Conservation (phyloP, 768 basidiomycete genomes). For the Podaxis sp. region DNA sequence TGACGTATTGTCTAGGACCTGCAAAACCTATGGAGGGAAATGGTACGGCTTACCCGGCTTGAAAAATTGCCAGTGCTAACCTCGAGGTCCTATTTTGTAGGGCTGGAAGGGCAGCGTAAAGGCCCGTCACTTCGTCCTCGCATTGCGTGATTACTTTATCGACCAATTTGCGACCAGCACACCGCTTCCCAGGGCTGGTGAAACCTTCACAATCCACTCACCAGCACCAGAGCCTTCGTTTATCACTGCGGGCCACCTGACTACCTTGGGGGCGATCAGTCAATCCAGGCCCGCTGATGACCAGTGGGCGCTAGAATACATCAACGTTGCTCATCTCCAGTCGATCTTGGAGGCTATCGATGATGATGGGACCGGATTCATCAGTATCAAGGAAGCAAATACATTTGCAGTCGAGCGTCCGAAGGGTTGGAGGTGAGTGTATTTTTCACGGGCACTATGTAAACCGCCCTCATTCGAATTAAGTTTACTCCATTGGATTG, state of each 20-base stretch:
- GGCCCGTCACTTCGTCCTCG: slow-evolving; percentile 44
- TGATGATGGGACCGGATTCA: slow-evolving; percentile 34
- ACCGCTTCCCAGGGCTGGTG: neutral
- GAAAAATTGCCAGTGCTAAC: neutral
- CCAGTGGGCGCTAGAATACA: slow-evolving; percentile 30
- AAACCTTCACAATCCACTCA: neutral
- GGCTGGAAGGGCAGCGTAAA: slow-evolving; percentile 51
- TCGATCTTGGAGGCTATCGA: slow-evolving; percentile 36
- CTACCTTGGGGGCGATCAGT: slow-evolving; percentile 9
- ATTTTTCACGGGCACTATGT: neutral
- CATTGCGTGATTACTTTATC: slow-evolving; percentile 34
- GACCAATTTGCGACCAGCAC: slow-evolving; percentile 14
- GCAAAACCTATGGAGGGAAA: slow-evolving; percentile 13
- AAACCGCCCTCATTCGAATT: neutral
- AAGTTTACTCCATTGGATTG: slow-evolving; percentile 22
- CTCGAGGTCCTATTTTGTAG: slow-evolving; percentile 19
- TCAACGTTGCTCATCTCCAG: slow-evolving; percentile 27
- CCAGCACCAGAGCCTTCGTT: neutral
- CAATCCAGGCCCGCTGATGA: slow-evolving; percentile 1
- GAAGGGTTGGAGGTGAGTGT: slow-evolving; percentile 22
- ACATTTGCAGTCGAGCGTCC: slow-evolving; percentile 26
- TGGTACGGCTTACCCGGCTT: neutral
- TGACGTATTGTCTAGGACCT: neutral
- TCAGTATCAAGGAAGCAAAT: slow-evolving; percentile 31
- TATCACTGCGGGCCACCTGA: no score